These are phyloP conservation scores for Hemisphaericaspora nanyangensis DNA, from an alignment of 805 yeast species.

Conservation along the genomic window DNA sequence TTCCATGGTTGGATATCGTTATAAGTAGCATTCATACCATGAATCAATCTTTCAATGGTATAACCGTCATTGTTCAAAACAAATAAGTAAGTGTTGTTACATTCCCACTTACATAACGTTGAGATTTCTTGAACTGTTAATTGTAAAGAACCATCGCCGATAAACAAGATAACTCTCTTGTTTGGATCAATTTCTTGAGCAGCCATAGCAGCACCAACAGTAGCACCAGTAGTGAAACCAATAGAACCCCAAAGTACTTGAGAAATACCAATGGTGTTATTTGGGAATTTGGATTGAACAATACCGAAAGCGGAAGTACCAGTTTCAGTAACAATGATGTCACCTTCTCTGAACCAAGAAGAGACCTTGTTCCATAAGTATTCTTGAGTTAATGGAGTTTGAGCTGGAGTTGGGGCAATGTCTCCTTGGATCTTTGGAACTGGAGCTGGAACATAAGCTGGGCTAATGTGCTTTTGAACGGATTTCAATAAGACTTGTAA, in stretches of 20 bases:
- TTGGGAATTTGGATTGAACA: slow-evolving; percentile 62
- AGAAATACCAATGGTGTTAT: slow-evolving; percentile 60
- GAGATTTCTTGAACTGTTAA: slow-evolving; percentile 74
- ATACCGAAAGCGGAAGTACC: slow-evolving; percentile 80
- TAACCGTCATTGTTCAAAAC: slow-evolving; percentile 72
- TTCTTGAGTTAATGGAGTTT: slow-evolving; percentile 49
- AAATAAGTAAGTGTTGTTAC: slow-evolving; percentile 61
- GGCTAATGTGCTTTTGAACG: slow-evolving; percentile 32
- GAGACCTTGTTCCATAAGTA: slow-evolving; percentile 68
- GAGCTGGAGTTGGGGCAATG: slow-evolving; percentile 36
- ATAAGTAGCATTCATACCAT: slow-evolving; percentile 62
- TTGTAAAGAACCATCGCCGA: slow-evolving; percentile 77
- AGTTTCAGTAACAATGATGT: slow-evolving; percentile 66
- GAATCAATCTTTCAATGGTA: slow-evolving; percentile 74
- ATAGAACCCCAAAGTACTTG: slow-evolving; percentile 79
- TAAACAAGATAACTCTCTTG: slow-evolving; percentile 63
- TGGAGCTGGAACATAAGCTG: slow-evolving; percentile 47
- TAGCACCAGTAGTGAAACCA: slow-evolving; percentile 67
- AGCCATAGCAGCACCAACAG: slow-evolving; percentile 67
- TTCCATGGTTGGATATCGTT: slow-evolving; percentile 71
- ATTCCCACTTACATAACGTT: slow-evolving; percentile 63
- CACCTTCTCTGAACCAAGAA: slow-evolving; percentile 63
- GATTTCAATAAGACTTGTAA: slow-evolving; percentile 22
- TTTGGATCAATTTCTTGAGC: slow-evolving; percentile 59
- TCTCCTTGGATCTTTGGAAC: slow-evolving; percentile 51